Evolutionary conservation across 768 basidiomycete species (phyloP).

Genomic region (Galerina marginata): DNA sequence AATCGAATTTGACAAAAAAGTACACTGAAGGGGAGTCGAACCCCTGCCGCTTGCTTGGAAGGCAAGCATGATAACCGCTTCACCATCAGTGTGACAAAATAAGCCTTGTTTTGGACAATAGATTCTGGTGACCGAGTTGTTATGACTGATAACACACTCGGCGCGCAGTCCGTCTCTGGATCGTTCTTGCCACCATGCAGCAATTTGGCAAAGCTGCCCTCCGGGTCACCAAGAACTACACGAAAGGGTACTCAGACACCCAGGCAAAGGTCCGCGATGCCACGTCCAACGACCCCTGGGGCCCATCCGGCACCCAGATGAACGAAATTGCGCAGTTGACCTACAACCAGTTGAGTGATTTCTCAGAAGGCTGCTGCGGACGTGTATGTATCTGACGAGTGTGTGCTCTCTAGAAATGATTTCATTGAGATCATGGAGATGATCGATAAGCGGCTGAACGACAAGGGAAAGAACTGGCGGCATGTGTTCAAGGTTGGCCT

Average conservation of each 20-base stretch:
- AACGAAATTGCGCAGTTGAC: slow-evolving; percentile 97
- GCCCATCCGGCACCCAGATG: slow-evolving; percentile 97
- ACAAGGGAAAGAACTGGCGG: slow-evolving; percentile 99
- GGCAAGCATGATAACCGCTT: slow-evolving; percentile 93
- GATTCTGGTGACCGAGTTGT: too few species aligned
- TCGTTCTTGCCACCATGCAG: slow-evolving; percentile 52
- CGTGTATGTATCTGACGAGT: background rate
- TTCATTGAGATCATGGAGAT: slow-evolving; percentile 99
- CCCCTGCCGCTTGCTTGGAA: slow-evolving; percentile 81
- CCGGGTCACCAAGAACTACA: slow-evolving; percentile 93
- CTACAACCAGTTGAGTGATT: slow-evolving; percentile 83
- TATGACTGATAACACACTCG: background rate
- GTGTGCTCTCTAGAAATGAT: slow-evolving; percentile 63
- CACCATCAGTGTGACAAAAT: slow-evolving; percentile 59
- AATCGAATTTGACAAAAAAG: slow-evolving; percentile 7
- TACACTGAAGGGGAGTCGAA: slow-evolving; percentile 76
- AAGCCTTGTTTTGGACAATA: background rate
- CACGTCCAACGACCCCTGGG: slow-evolving; percentile 98
- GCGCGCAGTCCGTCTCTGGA: background rate
- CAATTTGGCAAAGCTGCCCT: slow-evolving; percentile 86
- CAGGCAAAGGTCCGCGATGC: slow-evolving; percentile 97
- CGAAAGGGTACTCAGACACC: slow-evolving; percentile 93
- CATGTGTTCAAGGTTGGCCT: slow-evolving; percentile 92
- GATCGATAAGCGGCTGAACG: slow-evolving; percentile 97
- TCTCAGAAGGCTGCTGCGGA: background rate